Evolutionary conservation across 495 filamentous ascomycete species (phyloP).

Genomic region (Lasiosphaeria ovina): DNA sequence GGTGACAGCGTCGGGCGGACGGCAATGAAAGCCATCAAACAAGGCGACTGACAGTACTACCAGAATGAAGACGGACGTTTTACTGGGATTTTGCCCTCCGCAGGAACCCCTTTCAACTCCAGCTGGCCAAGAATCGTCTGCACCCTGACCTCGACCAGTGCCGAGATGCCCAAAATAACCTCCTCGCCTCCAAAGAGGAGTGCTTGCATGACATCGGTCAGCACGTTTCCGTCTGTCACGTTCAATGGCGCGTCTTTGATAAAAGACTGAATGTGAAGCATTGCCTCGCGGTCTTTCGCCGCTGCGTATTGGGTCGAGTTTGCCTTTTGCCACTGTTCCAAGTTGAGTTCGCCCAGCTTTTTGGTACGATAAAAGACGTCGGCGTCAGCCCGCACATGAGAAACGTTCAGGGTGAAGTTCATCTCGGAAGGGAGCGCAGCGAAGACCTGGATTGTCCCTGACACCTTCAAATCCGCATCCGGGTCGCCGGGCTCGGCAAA

Average conservation of each 20-base stretch:
- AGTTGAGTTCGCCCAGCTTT: constrained; percentile 72
- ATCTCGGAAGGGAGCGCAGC: constrained; percentile 78
- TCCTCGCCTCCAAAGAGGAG: constrained; percentile 67
- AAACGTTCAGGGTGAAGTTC: constrained; percentile 77
- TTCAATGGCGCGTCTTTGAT: constrained; percentile 77
- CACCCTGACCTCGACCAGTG: constrained; percentile 80
- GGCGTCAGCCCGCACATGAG: constrained; percentile 67
- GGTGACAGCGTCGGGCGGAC: neutral
- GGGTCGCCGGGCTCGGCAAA: constrained; percentile 73
- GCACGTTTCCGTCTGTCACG: constrained; percentile 72
- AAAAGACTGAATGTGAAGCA: constrained; percentile 66
- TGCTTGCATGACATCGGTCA: constrained; percentile 70
- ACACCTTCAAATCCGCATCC: constrained; percentile 70
- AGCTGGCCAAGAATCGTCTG: constrained; percentile 76
- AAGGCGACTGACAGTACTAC: constrained; percentile 51
- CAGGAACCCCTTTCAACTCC: constrained; percentile 75
- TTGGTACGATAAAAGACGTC: constrained; percentile 73
- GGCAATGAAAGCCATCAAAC: constrained; percentile 12
- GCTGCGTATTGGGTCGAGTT: constrained; percentile 69
- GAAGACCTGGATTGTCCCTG: constrained; percentile 73
- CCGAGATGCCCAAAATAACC: constrained; percentile 67
- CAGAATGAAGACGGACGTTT: constrained; percentile 67
- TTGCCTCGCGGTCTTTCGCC: constrained; percentile 49
- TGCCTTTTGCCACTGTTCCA: constrained; percentile 79
- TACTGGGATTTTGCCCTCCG: constrained; percentile 78